Conservation (phyloP, 129 eudicot genomes). For the Dittrichia graveolens region DNA sequence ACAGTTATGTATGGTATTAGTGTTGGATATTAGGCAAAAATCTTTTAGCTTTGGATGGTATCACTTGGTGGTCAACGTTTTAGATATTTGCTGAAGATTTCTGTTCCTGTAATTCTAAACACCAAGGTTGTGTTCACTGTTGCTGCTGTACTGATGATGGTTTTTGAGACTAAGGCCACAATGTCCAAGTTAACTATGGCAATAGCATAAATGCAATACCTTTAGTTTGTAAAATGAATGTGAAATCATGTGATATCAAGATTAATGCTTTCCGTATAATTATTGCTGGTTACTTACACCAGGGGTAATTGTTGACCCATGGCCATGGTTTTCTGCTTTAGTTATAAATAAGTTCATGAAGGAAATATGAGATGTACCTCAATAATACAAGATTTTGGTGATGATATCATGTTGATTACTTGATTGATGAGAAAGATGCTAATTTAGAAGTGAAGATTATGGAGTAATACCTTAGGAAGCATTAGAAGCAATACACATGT, state of each 20-base stretch:
- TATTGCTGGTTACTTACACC: background rate
- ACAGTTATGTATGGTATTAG: background rate
- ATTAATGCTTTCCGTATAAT: background rate
- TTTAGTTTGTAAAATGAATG: background rate
- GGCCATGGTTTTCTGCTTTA: background rate
- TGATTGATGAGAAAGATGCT: background rate
- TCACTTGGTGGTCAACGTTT: slow-evolving; percentile 19
- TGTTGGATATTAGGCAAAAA: slow-evolving; percentile 3
- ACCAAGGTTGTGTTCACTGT: background rate
- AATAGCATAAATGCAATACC: background rate
- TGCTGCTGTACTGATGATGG: slow-evolving; percentile 4
- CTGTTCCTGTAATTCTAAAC: background rate
- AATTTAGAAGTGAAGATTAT: slow-evolving; percentile 1
- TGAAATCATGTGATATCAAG: background rate
- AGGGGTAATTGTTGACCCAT: background rate
- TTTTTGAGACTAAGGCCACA: background rate
- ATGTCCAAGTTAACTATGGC: background rate
- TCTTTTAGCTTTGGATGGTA: slow-evolving; percentile 11
- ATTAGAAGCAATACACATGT: background rate
- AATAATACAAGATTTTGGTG: background rate
- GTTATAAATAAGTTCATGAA: slow-evolving; percentile 1
- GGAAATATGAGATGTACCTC: background rate
- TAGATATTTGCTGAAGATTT: slow-evolving; percentile 17
- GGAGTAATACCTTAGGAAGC: background rate
- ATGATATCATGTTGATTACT: background rate